Conservation (phyloP, 176 grass and related monocot genomes). For the Cocos nucifera region DNA sequence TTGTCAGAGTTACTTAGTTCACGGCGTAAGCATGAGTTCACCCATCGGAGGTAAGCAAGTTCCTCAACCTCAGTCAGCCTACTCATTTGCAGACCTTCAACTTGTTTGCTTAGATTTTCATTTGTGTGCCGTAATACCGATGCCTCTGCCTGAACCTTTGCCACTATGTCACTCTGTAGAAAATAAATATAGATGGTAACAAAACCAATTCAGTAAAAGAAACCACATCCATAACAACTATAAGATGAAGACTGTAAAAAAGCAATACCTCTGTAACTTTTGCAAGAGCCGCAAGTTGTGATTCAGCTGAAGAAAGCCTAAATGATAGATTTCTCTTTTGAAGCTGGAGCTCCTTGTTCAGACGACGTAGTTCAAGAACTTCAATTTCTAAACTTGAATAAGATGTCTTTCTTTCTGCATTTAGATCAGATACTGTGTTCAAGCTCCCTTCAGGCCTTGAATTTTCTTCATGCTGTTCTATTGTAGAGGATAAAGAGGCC, state of each 20-base stretch:
- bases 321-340: constrained; percentile 82
- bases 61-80: constrained; percentile 93
- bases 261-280: constrained; percentile 74
- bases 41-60: constrained; percentile 97
- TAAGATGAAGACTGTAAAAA: constrained; percentile 12
- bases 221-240: too few relatives aligned
- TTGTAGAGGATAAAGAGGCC: constrained; percentile 46
- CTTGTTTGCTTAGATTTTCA: constrained; percentile 88
- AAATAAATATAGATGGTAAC: neutral
- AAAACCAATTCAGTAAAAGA: constrained; percentile 7
- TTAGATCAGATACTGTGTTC: constrained; percentile 8
- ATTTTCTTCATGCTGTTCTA: constrained; percentile 42
- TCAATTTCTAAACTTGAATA: constrained; percentile 69
- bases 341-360: constrained; percentile 98
- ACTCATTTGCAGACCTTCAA: constrained; percentile 94
- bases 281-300: constrained; percentile 67
- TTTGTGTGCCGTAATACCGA: constrained; percentile 77
- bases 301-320: constrained; percentile 84
- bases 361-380: constrained; percentile 68
- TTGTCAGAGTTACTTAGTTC: constrained; percentile 87
- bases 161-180: constrained; percentile 70
- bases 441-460: constrained; percentile 32
- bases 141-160: constrained; percentile 91
- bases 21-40: constrained; percentile 91
- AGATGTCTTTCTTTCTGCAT: constrained; percentile 28